Conservation (phyloP, 2,329 filamentous ascomycete species). For the Apiospora marii region DNA sequence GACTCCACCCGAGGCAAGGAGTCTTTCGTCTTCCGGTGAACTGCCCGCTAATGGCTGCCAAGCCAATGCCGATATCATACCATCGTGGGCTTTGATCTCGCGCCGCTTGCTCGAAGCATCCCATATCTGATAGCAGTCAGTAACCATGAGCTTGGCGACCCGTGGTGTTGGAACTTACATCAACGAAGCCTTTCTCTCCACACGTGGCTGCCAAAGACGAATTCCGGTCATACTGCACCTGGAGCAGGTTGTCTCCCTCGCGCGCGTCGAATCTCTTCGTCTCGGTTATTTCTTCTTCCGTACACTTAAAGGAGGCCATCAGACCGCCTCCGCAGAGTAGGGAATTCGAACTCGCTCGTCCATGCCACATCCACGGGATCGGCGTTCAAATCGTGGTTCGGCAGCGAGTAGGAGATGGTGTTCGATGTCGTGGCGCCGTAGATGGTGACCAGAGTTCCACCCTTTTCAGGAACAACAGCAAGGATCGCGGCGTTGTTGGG, state of each 20-base stretch:
- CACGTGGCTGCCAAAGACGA: slow-evolving; percentile 65
- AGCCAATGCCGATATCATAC: slow-evolving; percentile 63
- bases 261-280: slow-evolving; percentile 60
- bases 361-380: slow-evolving; percentile 66
- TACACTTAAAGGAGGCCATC: slow-evolving; percentile 57
- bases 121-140: slow-evolving; percentile 55
- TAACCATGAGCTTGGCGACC: neutral
- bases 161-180: slow-evolving; percentile 54
- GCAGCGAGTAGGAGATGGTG: slow-evolving; percentile 56
- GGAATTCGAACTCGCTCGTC: slow-evolving; percentile 65
- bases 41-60: slow-evolving; percentile 65
- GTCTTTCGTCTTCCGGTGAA: slow-evolving; percentile 55
- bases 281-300: slow-evolving; percentile 54
- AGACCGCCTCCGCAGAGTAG: slow-evolving; percentile 65
- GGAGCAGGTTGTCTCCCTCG: slow-evolving; percentile 61
- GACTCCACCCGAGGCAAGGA: slow-evolving; percentile 68
- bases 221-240: slow-evolving; percentile 63
- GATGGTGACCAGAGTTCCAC: slow-evolving; percentile 63
- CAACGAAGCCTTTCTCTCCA: slow-evolving; percentile 65
- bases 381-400: slow-evolving; percentile 57
- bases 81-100: slow-evolving; percentile 66
- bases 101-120: slow-evolving; percentile 60
- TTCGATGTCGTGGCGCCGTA: slow-evolving; percentile 55
- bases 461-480: slow-evolving; percentile 63
- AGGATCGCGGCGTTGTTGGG: slow-evolving; percentile 62